Base-by-base conservation (phyloP, 78 protist genomes). In the Chrysochromulina parva region DNA sequence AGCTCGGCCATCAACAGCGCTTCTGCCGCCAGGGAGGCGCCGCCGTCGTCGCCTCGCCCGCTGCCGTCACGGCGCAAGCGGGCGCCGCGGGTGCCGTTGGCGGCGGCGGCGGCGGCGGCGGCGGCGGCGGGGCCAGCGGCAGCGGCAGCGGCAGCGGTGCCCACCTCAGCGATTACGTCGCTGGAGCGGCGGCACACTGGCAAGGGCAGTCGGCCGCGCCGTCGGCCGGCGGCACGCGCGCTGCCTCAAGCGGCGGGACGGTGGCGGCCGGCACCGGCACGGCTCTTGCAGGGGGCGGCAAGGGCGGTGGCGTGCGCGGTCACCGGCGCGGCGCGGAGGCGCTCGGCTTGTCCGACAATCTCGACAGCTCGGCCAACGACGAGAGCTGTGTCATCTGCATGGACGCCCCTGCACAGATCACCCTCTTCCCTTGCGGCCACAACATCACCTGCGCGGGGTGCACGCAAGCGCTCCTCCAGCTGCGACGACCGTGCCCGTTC, bases 1-100 rank as follows among this genome's bases (percentile, higher is more conserved):
- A 19, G 28, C 52, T 74, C 28, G 82, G 82, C n/a, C 82, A 74
- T 57, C 82, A 74, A 57, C 82, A 74, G 57, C 52, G 82, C 52
- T 74, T 74, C 55, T 74, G 82, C 55, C 52, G 82, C 19, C 82
- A 74, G n/a, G 82, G 11, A 2, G 48, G 24, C 48, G n/a, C n/a
- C n/a, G n/a, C n/a, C n/a, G n/a, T n/a, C n/a, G n/a, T n/a, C n/a
- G n/a, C n/a, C n/a, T n/a, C n/a, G n/a, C 76, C 6, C 48, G 10
- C 2, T 2, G 5, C 24, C 48, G 10, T 16, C 50, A 13, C 20
- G 48, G 11, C 1, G 48, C 48, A 3, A 13, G 10, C 48, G 82
- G 17, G 55, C 3, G 26, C 3, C 9, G 24, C 55, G 53, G 82
- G 14, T n/a, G n/a, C 14, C 78, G 14, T 14, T 9, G 10, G n/a